Conservation (phyloP, 768 basidiomycete species). For the Tubosaeta sp. region DNA sequence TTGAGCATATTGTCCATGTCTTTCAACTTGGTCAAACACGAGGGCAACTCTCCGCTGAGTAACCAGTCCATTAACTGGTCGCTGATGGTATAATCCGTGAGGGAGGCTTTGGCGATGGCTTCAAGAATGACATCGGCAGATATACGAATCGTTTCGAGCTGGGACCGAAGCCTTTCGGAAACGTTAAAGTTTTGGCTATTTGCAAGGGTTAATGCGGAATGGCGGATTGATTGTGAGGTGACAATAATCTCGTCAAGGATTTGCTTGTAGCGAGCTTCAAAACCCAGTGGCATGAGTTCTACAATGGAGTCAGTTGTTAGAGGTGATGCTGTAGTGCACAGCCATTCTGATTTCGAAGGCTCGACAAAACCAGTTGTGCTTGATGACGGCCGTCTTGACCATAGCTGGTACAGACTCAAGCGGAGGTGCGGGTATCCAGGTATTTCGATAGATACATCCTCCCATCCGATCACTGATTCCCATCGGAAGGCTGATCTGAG, state of each 20-base stretch:
- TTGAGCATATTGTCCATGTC: not conserved
- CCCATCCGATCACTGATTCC: not conserved
- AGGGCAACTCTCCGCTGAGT: not conserved
- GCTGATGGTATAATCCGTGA: not conserved
- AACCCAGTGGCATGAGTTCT: too few relatives aligned
- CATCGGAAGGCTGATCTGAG: constrained; percentile 75
- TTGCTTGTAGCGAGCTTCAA: too few relatives aligned
- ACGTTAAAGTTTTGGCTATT: not conserved
- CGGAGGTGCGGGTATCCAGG: constrained; percentile 90
- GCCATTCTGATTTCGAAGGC: too few relatives aligned
- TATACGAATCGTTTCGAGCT: not conserved
- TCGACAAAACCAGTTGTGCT: too few relatives aligned
- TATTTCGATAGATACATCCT: constrained; percentile 23
- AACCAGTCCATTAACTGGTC: not conserved
- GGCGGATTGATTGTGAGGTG: too few relatives aligned
- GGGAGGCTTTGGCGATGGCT: not conserved
- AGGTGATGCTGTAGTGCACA: too few relatives aligned
- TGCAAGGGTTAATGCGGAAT: too few relatives aligned
- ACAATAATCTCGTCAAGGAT: too few relatives aligned
- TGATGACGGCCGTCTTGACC: constrained; percentile 47
- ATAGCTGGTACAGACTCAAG: constrained; percentile 81
- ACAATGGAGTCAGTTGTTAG: too few relatives aligned
- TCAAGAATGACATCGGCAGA: not conserved
- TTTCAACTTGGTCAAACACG: too few relatives aligned
- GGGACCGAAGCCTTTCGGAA: not conserved